Conservation (phyloP, 495 filamentous ascomycete genomes). For the Daldinia caldariorum region DNA sequence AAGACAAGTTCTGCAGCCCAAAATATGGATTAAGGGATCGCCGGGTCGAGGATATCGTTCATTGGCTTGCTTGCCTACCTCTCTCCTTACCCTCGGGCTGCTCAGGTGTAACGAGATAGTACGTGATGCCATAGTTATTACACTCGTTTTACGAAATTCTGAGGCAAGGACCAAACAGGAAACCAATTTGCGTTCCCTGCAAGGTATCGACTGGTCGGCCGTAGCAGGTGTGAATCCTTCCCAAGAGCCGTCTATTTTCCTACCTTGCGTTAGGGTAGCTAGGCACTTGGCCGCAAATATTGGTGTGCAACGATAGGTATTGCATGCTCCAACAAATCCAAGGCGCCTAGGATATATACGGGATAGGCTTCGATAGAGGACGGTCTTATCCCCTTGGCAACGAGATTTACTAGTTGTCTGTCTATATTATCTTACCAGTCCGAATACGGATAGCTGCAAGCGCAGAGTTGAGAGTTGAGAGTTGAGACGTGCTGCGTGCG, state of each 20-base stretch:
- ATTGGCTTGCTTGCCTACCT: slow-evolving; percentile 21
- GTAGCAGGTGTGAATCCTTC: slow-evolving; percentile 31
- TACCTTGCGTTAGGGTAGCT: slow-evolving; percentile 16
- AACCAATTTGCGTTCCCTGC: slow-evolving; percentile 16
- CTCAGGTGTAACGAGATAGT: slow-evolving; percentile 28
- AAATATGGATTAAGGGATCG: slow-evolving; percentile 39
- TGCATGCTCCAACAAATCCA: slow-evolving; percentile 15
- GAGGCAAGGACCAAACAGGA: slow-evolving; percentile 13
- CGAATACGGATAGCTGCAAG: slow-evolving; percentile 31
- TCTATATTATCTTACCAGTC: neutral
- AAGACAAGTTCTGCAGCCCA: slow-evolving; percentile 45
- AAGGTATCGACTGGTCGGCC: slow-evolving; percentile 26
- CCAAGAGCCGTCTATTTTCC: slow-evolving; percentile 12
- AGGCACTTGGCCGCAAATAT: slow-evolving; percentile 12
- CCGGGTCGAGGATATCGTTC: slow-evolving; percentile 28
- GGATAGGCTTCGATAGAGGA: slow-evolving; percentile 11
- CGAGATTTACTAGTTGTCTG: slow-evolving; percentile 7
- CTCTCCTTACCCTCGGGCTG: slow-evolving; percentile 19
- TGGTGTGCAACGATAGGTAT: slow-evolving; percentile 19
- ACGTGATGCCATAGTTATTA: slow-evolving; percentile 22
- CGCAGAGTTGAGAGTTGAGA: neutral
- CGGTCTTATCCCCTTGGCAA: slow-evolving; percentile 9
- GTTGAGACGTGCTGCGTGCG: neutral
- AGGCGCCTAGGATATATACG: slow-evolving; percentile 10
- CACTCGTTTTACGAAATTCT: slow-evolving; percentile 23